Conservation (phyloP, 768 basidiomycete species). For the Pisolithus sp. region DNA sequence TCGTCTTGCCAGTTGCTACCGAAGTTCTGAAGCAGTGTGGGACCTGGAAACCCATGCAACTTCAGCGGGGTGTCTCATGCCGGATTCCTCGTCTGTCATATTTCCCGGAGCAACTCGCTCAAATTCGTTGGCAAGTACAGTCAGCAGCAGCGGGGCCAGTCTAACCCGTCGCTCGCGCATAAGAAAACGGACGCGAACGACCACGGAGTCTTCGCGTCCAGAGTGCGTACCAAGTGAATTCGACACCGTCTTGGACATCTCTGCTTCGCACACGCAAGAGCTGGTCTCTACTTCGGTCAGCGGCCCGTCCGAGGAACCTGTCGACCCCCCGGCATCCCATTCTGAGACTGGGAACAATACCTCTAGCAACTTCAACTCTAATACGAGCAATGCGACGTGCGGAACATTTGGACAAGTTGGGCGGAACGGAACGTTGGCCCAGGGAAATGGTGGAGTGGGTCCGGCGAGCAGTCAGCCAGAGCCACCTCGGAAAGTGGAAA, state of each 20-base stretch:
- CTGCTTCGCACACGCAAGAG: constrained; percentile 15
- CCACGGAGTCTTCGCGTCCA: constrained; percentile 29
- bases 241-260: constrained; percentile 25
- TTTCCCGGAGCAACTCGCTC: constrained; percentile 29
- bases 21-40: constrained; percentile 4
- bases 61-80: constrained; percentile 17
- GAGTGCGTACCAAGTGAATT: constrained; percentile 13
- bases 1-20: constrained; percentile 6
- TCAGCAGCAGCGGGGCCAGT: constrained; percentile 42
- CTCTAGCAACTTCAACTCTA: constrained; percentile 3
- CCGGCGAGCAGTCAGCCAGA: constrained; percentile 8
- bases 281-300: constrained; percentile 1
- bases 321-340: constrained; percentile 8
- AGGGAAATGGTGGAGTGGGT: neutral
- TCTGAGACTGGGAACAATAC: constrained; percentile 10
- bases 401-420: constrained; percentile 19
- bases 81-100: constrained; percentile 22
- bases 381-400: constrained; percentile 22
- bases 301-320: constrained; percentile 7
- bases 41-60: constrained; percentile 15
- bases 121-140: constrained; percentile 32
- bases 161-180: constrained; percentile 45
- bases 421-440: constrained; percentile 6
- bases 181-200: constrained; percentile 48
- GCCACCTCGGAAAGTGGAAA: constrained; percentile 9